Evolutionary conservation across 2,329 filamentous ascomycete species (phyloP), one percentile per base, ranked within the genome.

Genomic region (Monosporascus sp.): DNA sequence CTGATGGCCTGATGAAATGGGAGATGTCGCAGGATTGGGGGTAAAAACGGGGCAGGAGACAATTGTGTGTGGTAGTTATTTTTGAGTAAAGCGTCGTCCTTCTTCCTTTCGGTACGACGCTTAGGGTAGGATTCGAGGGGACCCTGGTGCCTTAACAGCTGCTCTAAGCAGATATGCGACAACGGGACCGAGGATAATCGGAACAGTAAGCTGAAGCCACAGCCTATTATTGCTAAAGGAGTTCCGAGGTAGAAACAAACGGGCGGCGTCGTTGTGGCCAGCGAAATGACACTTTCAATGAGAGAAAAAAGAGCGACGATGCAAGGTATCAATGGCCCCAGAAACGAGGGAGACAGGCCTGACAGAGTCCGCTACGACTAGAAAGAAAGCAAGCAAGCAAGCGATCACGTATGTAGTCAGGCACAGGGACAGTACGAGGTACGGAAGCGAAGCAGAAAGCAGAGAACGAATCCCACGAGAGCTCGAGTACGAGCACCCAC

Each of bases 51-150:
- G 26, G 43, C 43, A 17, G 22, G n/a, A 24, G 11, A 43, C 40
- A 19, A 27, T 26, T 26, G 22, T 26, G 43, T 22, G 24, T 27
- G 24, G 43, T 26, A 24, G 43, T 46, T 27, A 24, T 16, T 46
- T 14, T 46, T 17, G 43, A 46, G 3, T 5, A 43, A 43, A 43
- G n/a, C 40, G 40, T 43, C 14, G 19, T 43, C 40, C 40, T 34
- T 31, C 27, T 31, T 34, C 31, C 31, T 34, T 34, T 34, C 31
- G 31, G 1, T 40, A 47, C 53, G 16, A 38, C 52, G 20, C 38
- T 31, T 11, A 38, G 48, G 9, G 41, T 48, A 14, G 48, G 48
- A n/a, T 56, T 49, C 20, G 54, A 52, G 14, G 51, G 40, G 19
- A 48, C 48, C 7, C 14, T 56, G 22, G 22, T 4, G 17, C 19